Conservation (phyloP, 176 grass and related monocot genomes). For the Bonia amplexicaulis region DNA sequence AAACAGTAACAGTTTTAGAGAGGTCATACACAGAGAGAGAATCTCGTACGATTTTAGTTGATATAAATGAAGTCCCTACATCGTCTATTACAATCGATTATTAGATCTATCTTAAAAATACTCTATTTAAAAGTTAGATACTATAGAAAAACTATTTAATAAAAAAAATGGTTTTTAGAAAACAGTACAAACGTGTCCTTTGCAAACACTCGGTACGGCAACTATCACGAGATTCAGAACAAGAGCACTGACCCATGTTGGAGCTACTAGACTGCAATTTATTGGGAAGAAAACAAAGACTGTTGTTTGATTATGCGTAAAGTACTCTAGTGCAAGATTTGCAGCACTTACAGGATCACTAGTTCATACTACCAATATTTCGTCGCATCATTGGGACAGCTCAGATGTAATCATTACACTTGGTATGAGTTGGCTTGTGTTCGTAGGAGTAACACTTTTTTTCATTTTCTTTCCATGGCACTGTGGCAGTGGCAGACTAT, state of each 20-base stretch:
- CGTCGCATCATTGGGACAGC: neutral
- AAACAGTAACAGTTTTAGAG: too few species aligned
- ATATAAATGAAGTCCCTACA: too few species aligned
- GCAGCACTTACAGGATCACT: neutral
- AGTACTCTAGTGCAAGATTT: slow-evolving; percentile 20
- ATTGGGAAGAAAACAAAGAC: neutral
- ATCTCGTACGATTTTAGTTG: too few species aligned
- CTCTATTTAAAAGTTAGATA: too few species aligned
- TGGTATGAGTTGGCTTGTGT: neutral
- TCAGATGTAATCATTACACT: neutral
- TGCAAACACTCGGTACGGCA: neutral
- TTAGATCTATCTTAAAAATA: too few species aligned
- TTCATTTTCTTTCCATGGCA: neutral
- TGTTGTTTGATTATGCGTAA: neutral
- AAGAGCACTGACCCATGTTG: neutral
- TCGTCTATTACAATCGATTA: too few species aligned
- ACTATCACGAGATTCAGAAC: neutral
- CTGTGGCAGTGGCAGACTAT: too few species aligned
- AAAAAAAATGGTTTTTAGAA: too few species aligned
- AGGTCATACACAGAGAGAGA: too few species aligned
- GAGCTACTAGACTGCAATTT: neutral
- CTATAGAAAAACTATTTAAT: too few species aligned
- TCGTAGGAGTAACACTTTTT: neutral
- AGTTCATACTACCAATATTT: neutral
- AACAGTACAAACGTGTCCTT: neutral